phyloP scores from a whole-genome alignment of 2,329 filamentous ascomycete species.

The Clonostachys solani region DNA sequence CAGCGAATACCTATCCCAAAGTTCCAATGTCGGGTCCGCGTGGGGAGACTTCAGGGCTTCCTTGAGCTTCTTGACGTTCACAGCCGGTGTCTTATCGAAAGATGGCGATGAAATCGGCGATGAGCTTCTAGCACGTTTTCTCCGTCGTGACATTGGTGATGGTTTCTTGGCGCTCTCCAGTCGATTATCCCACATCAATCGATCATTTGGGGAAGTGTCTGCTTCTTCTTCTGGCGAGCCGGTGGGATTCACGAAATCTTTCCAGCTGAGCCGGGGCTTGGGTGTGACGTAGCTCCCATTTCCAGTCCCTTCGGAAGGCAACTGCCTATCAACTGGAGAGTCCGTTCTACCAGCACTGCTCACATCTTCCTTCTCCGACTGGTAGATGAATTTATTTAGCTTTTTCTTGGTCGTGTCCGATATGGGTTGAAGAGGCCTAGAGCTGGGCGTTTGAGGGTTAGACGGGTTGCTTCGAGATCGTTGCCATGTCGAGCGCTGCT shows the following conservation, averaged over 20 bases:
- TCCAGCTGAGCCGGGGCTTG: conserved; percentile 50
- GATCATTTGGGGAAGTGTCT: conserved; percentile 54
- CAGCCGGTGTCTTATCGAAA: conserved; percentile 34
- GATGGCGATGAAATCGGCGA: conserved; percentile 68
- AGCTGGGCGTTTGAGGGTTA: conserved; percentile 23
- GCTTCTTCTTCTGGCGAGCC: conserved; percentile 36
- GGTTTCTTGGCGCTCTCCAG: conserved; percentile 32
- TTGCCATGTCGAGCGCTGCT: conserved; percentile 44
- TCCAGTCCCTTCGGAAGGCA: conserved; percentile 9
- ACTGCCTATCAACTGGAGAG: conserved; percentile 6
- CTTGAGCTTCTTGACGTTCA: conserved; percentile 56
- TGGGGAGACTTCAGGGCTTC: conserved; percentile 61
- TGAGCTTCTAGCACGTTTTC: conserved; percentile 70
- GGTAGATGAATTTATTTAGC: conserved; percentile 50
- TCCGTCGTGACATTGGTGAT: conserved; percentile 45
- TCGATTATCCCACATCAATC: conserved; percentile 55
- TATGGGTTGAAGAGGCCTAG: conserved; percentile 39
- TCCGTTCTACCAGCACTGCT: conserved; percentile 7
- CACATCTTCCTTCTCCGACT: conserved; percentile 10
- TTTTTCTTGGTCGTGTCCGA: conserved; percentile 59
- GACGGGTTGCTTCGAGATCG: conserved; percentile 48
- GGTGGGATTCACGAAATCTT: conserved; percentile 48
- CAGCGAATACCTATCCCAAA: conserved; percentile 73
- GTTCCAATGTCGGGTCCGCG: conserved; percentile 66
- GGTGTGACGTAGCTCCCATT: conserved; percentile 18